phyloP scores from a whole-genome alignment of 306 rosid genomes.

The Alnus rubra region DNA sequence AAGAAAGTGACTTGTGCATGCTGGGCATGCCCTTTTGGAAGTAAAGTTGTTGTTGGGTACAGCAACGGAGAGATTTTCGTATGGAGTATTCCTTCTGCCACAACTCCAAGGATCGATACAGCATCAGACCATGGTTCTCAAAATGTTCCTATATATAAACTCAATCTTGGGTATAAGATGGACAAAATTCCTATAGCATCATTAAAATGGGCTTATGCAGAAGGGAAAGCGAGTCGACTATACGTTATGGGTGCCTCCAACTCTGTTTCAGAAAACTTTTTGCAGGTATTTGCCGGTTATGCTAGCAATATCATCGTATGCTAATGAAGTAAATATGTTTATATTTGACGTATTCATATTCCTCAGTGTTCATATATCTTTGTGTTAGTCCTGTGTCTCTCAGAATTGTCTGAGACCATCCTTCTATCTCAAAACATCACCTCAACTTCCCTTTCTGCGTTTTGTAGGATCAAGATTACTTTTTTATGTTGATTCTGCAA shows the following conservation, averaged over 20 bases:
- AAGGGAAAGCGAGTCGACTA: constrained; percentile 74
- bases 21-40: constrained; percentile 88
- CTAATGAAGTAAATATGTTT: constrained; percentile 5
- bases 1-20: constrained; percentile 83
- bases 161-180: constrained; percentile 82
- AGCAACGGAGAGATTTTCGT: constrained; percentile 77
- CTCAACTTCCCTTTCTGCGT: neutral
- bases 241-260: constrained; percentile 73
- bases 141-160: constrained; percentile 60
- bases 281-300: constrained; percentile 57
- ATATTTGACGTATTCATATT: constrained; percentile 5
- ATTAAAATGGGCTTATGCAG: constrained; percentile 70
- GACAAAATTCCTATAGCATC: constrained; percentile 67
- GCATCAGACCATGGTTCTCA: constrained; percentile 37
- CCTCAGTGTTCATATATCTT: neutral
- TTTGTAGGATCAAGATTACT: neutral
- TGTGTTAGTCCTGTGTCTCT: neutral
- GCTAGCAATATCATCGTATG: constrained; percentile 2
- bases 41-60: constrained; percentile 81
- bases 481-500: neutral
- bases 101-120: constrained; percentile 35
- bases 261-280: constrained; percentile 46
- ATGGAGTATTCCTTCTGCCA: constrained; percentile 66
- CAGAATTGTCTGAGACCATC: neutral
- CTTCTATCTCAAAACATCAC: neutral